These are phyloP conservation scores for Lepidopterella palustris DNA, from an alignment of 495 filamentous ascomycete species.

Conservation along the genomic window DNA sequence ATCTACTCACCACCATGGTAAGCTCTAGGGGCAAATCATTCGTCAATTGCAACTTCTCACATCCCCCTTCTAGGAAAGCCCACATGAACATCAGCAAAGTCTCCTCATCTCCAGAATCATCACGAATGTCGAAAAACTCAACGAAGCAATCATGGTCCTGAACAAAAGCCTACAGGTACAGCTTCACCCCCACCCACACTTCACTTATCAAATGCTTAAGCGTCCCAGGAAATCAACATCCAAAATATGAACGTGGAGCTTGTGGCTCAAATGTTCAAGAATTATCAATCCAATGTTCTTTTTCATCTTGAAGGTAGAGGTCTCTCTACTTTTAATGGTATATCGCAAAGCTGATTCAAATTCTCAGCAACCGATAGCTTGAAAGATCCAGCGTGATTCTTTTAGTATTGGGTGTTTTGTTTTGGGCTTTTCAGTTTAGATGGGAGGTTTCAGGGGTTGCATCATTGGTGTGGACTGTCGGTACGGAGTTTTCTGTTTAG, in stretches of 20 bases:
- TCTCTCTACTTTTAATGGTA: background rate
- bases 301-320: slow-evolving; percentile 86
- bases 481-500: no score
- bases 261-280: slow-evolving; percentile 99
- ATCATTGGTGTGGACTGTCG: no score
- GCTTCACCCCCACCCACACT: background rate
- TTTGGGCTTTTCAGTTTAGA: no score
- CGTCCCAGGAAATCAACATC: slow-evolving; percentile 83
- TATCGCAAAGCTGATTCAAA: background rate
- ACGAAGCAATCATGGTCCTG: slow-evolving; percentile 85
- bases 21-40: background rate
- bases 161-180: slow-evolving; percentile 83
- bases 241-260: slow-evolving; percentile 98
- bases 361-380: slow-evolving; percentile 77
- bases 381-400: slow-evolving; percentile 62
- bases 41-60: background rate
- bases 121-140: slow-evolving; percentile 96
- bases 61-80: slow-evolving; percentile 63
- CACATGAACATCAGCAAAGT: slow-evolving; percentile 95
- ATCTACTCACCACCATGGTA: slow-evolving; percentile 2
- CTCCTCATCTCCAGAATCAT: slow-evolving; percentile 90
- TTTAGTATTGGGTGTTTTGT: no score
- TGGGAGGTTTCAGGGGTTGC: no score
- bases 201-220: background rate
- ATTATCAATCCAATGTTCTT: slow-evolving; percentile 95